Evolutionary conservation across 495 filamentous ascomycete species (phyloP).

Genomic region (Aspergillus incahuasiensis): DNA sequence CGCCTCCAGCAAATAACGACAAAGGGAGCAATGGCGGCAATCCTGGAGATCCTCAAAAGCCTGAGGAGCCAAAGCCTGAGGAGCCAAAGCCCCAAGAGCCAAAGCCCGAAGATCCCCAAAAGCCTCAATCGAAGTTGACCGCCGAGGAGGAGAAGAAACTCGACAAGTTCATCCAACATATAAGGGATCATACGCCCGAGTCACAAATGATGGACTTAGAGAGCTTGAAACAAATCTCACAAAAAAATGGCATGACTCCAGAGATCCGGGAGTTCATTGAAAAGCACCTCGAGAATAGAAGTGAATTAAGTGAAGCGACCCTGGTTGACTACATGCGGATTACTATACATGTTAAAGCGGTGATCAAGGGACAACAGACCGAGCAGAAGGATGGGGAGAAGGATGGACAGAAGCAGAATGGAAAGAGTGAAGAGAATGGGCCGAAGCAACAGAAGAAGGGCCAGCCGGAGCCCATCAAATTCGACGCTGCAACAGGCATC

Average conservation of each 20-base stretch:
- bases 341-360: conserved; percentile 33
- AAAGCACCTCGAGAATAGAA: conserved; percentile 24
- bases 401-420: conserved; percentile 10
- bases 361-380: conserved; percentile 36
- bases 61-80: conserved; percentile 27
- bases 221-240: conserved; percentile 29
- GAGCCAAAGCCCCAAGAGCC: conserved; percentile 35
- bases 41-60: conserved; percentile 27
- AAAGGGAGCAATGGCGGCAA: conserved; percentile 30
- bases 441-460: conserved; percentile 28
- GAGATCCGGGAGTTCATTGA: conserved; percentile 31
- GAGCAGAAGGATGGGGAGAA: conserved; percentile 33
- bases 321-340: conserved; percentile 38
- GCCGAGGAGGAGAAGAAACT: conserved; percentile 34
- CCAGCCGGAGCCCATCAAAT: conserved; percentile 42
- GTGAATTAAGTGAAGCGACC: conserved; percentile 27
- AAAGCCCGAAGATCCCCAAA: neutral
- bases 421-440: conserved; percentile 11
- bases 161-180: conserved; percentile 26
- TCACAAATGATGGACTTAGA: conserved; percentile 29
- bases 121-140: conserved; percentile 24
- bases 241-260: conserved; percentile 29
- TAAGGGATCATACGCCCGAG: conserved; percentile 26
- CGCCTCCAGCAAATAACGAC: conserved; percentile 21
- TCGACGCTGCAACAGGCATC: conserved; percentile 54